These are phyloP conservation scores for Zhuliangozyma parablackwelliae DNA, from an alignment of 1,139 yeast species.

Conservation along the genomic window DNA sequence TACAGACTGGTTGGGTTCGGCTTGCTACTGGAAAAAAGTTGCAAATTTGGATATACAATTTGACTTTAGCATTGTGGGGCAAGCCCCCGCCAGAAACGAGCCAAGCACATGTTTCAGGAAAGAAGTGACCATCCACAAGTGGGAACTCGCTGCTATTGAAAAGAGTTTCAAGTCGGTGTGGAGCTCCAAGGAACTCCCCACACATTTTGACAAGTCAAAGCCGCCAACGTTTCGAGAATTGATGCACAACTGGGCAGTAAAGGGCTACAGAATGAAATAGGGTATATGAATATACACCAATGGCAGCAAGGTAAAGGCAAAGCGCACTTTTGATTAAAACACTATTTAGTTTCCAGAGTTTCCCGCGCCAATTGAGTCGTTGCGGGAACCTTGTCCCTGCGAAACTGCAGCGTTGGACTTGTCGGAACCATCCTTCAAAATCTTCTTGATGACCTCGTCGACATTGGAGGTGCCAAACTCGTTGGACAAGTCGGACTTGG, in stretches of 20 bases:
- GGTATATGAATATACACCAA: neutral
- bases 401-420: conserved; percentile 25
- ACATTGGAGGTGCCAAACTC: conserved; percentile 57
- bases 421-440: conserved; percentile 52
- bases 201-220: no score
- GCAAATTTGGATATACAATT: neutral
- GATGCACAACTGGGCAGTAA: no score
- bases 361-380: conserved; percentile 38
- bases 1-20: conserved; percentile 1
- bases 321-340: no score
- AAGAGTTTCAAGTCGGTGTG: neutral
- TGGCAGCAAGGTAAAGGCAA: no score
- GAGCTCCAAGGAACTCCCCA: neutral
- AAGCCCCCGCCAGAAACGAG: no score
- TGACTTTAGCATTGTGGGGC: neutral
- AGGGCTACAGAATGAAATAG: neutral
- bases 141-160: neutral
- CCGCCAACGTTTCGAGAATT: no score
- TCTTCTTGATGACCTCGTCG: conserved; percentile 50
- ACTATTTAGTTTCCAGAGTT: conserved; percentile 20
- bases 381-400: conserved; percentile 20
- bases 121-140: neutral
- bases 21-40: conserved; percentile 15
- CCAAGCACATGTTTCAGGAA: no score
- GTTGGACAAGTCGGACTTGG: conserved; percentile 55